Evolutionary conservation across 768 basidiomycete genomes (phyloP).

Genomic region (Exsudoporus frostii): DNA sequence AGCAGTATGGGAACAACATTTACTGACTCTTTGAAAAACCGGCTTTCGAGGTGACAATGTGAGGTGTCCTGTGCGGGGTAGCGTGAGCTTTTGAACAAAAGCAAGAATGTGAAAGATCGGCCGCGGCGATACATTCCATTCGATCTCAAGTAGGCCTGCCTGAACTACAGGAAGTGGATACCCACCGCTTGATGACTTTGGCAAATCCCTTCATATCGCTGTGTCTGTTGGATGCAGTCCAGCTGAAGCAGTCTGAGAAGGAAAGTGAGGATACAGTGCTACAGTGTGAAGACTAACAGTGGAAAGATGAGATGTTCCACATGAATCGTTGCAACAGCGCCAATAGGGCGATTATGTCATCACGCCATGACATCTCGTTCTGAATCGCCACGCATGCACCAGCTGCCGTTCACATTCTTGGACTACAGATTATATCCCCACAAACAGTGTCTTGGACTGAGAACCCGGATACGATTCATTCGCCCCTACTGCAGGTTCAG

Average conservation of each 20-base stretch:
- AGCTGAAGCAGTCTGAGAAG: background rate
- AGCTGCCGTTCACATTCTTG: too few species aligned
- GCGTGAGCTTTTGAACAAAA: conserved; percentile 8
- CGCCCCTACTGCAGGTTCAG: background rate
- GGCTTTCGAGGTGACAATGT: conserved; percentile 80
- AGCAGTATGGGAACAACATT: background rate
- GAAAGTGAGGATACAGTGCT: background rate
- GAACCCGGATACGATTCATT: background rate
- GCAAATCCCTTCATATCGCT: conserved; percentile 76
- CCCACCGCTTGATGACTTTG: conserved; percentile 74
- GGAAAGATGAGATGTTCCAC: background rate
- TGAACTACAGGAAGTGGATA: background rate
- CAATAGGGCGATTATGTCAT: conserved; percentile 20
- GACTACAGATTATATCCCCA: background rate
- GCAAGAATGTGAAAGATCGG: conserved; percentile 3
- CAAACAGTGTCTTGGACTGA: background rate
- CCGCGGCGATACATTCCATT: background rate
- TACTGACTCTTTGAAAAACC: conserved; percentile 90
- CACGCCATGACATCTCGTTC: background rate
- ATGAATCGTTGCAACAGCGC: background rate
- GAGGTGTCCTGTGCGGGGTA: conserved; percentile 67
- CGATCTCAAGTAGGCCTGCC: background rate
- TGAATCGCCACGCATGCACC: too few species aligned
- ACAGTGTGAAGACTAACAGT: background rate
- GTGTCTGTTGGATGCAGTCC: background rate